Evolutionary conservation across 2,329 filamentous ascomycete genomes (phyloP).

Genomic region (Xylariaceae sp.): DNA sequence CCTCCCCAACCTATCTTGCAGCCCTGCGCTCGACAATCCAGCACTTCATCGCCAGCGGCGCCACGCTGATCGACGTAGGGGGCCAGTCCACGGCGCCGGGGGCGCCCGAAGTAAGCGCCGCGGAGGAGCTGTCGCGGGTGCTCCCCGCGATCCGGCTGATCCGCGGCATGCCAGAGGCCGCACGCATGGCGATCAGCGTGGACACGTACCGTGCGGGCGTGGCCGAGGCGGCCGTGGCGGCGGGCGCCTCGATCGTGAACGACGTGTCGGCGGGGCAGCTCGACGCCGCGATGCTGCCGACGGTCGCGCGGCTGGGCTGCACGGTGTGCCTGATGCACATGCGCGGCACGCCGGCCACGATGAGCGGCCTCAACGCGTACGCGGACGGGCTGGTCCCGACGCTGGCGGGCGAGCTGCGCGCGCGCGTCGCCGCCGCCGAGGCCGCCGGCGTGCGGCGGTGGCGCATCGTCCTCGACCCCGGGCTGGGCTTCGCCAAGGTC

Average conservation of each 20-base stretch:
- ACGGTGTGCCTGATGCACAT: slow-evolving; percentile 91
- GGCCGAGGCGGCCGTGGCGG: slow-evolving; percentile 74
- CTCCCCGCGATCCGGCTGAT: slow-evolving; percentile 79
- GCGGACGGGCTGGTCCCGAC: slow-evolving; percentile 44
- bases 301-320: slow-evolving; percentile 76
- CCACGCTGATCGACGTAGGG: slow-evolving; percentile 87
- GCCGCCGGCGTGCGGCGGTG: slow-evolving; percentile 84
- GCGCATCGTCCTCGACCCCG: slow-evolving; percentile 94
- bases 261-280: slow-evolving; percentile 85
- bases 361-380: slow-evolving; percentile 74
- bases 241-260: slow-evolving; percentile 92
- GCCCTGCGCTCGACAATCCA: slow-evolving; percentile 65
- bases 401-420: slow-evolving; percentile 69
- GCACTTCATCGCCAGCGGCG: slow-evolving; percentile 69
- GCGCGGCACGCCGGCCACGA: slow-evolving; percentile 84
- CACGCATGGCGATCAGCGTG: slow-evolving; percentile 76
- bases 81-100: slow-evolving; percentile 90
- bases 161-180: slow-evolving; percentile 67
- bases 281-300: slow-evolving; percentile 81
- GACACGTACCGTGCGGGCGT: slow-evolving; percentile 92
- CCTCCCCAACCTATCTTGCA: slow-evolving; percentile 35
- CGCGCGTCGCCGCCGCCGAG: slow-evolving; percentile 75
- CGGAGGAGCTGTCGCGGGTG: slow-evolving; percentile 79
- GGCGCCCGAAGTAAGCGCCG: slow-evolving; percentile 68
- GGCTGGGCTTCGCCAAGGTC: slow-evolving; percentile 91